phyloP scores from a whole-genome alignment of 2,329 filamentous ascomycete species.

The Cladosporium austrohemisphaericum region DNA sequence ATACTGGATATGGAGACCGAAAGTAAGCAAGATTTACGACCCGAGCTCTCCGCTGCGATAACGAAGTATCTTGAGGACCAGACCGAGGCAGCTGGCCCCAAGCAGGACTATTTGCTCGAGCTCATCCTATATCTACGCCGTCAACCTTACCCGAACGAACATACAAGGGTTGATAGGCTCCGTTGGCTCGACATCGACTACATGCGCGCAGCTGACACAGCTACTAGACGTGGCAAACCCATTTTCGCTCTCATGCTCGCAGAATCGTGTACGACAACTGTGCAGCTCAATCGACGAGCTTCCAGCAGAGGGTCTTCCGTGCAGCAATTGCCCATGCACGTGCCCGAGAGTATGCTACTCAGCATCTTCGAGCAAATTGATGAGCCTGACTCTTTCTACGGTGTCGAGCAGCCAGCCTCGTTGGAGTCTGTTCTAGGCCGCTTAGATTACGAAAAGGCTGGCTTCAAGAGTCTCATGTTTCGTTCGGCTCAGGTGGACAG shows the following conservation, averaged over 20 bases:
- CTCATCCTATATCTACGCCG: conserved; percentile 84
- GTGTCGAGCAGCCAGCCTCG: conserved; percentile 73
- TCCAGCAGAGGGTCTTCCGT: conserved; percentile 24
- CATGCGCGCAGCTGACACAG: conserved; percentile 64
- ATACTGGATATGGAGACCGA: conserved; percentile 68
- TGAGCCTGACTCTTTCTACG: conserved; percentile 95
- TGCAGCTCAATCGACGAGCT: conserved; percentile 20
- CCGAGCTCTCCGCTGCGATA: conserved; percentile 62
- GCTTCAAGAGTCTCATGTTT: conserved; percentile 82
- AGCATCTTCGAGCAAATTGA: conserved; percentile 88
- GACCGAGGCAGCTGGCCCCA: conserved; percentile 51
- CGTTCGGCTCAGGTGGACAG: conserved; percentile 88
- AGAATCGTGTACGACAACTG: conserved; percentile 52
- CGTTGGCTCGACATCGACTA: conserved; percentile 86
- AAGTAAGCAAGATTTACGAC: conserved; percentile 56
- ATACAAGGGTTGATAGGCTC: conserved; percentile 71
- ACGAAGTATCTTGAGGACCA: conserved; percentile 59
- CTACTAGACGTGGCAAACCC: conserved; percentile 75
- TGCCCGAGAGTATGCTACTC: conserved; percentile 66
- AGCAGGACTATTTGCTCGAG: conserved; percentile 70
- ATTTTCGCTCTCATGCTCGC: conserved; percentile 81
- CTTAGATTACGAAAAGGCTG: conserved; percentile 85
- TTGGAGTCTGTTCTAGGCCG: conserved; percentile 73
- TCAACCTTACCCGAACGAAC: conserved; percentile 69
- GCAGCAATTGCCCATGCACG: conserved; percentile 33